These are phyloP conservation scores for Trichophyton benhamiae DNA, from an alignment of 2,329 filamentous ascomycete genomes.

Conservation along the genomic window DNA sequence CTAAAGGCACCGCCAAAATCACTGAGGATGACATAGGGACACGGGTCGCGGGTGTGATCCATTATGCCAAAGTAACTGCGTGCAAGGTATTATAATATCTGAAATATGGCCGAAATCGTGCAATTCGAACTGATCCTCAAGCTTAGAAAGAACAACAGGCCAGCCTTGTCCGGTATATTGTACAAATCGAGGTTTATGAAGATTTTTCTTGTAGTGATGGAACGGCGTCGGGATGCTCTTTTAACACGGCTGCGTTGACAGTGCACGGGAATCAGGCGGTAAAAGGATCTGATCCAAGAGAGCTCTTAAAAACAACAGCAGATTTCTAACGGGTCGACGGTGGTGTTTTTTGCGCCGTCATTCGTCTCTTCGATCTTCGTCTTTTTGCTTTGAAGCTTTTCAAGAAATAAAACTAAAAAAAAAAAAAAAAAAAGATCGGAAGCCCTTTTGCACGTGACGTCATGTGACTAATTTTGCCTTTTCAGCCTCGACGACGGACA, in stretches of 20 bases:
- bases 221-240: not conserved
- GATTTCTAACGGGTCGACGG: not conserved
- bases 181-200: not conserved
- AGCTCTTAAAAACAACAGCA: not conserved
- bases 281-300: not conserved
- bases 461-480: not conserved
- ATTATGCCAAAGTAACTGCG: slow-evolving; percentile 34
- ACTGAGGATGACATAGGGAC: slow-evolving; percentile 90
- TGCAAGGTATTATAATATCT: not conserved
- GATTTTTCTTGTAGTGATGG: not conserved
- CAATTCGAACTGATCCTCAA: not conserved
- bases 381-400: not conserved
- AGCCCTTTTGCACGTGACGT: not conserved
- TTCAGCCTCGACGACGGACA: not conserved
- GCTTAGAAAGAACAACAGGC: not conserved
- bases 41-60: slow-evolving; percentile 95
- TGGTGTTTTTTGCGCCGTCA: not conserved
- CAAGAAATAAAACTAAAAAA: too few species aligned
- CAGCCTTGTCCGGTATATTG: not conserved
- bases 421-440: not conserved
- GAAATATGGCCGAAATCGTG: not conserved
- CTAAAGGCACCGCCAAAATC: slow-evolving; percentile 95
- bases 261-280: not conserved
- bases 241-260: not conserved
- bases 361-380: not conserved